Percentiles rank a stretch among this genome's conserved stretches.
These are phyloP conservation scores for Tephrocybe sp. DNA, from an alignment of 768 basidiomycete species.

Conservation along the genomic window DNA sequence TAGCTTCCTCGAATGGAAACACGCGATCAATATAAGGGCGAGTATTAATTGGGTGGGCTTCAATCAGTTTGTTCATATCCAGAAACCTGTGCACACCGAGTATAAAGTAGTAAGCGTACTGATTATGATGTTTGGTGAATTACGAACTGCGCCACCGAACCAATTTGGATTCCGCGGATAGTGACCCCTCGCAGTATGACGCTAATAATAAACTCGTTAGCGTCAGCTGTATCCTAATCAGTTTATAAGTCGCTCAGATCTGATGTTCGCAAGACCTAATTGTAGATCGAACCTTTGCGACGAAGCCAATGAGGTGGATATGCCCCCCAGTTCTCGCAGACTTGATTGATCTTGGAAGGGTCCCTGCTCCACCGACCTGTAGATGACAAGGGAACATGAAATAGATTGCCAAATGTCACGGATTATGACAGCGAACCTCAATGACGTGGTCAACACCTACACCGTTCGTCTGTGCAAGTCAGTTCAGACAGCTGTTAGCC, in stretches of 20 bases:
- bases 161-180: slow-evolving; percentile 55
- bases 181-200: slow-evolving; percentile 39
- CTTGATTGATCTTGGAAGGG: slow-evolving; percentile 44
- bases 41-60: slow-evolving; percentile 37
- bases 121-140: no score
- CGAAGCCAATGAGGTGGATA: slow-evolving; percentile 51
- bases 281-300: slow-evolving; percentile 32
- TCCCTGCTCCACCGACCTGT: slow-evolving; percentile 56
- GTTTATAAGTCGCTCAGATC: slow-evolving; percentile 22
- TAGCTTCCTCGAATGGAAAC: slow-evolving; percentile 53
- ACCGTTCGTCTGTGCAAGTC: slow-evolving; percentile 32
- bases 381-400: slow-evolving; percentile 24
- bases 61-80: slow-evolving; percentile 48
- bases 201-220: slow-evolving; percentile 20
- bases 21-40: slow-evolving; percentile 55
- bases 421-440: slow-evolving; percentile 27
- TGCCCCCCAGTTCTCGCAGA: slow-evolving; percentile 41
- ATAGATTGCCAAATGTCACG: neutral
- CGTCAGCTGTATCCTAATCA: slow-evolving; percentile 25
- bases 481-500: slow-evolving; percentile 41
- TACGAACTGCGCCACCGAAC: no score
- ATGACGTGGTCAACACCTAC: slow-evolving; percentile 39
- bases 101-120: no score
- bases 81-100: slow-evolving; percentile 45
- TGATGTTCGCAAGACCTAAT: neutral